Evolutionary conservation across 768 basidiomycete species (phyloP).

Genomic region (Auricularia heimuer): DNA sequence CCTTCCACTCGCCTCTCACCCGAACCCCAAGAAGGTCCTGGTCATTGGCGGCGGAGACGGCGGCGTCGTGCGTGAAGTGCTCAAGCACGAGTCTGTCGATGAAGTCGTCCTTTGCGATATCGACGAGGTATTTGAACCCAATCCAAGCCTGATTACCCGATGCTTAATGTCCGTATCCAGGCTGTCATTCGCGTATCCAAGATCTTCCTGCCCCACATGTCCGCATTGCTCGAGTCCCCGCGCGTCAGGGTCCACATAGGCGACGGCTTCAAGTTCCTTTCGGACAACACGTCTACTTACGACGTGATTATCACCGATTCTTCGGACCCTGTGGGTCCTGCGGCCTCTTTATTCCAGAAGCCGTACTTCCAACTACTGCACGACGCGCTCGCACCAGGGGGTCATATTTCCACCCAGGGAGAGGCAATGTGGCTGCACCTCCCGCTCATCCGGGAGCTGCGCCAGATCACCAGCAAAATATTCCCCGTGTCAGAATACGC

Average conservation of each 20-base stretch:
- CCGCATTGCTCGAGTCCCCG: conserved; percentile 64
- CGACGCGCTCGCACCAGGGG: conserved; percentile 80
- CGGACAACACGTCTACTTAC: conserved; percentile 76
- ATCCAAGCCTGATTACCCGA: background rate
- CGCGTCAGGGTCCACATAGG: conserved; percentile 81
- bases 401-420: conserved; percentile 90
- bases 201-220: conserved; percentile 90
- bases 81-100: conserved; percentile 88
- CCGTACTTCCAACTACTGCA: conserved; percentile 94
- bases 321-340: conserved; percentile 95
- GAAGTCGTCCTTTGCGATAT: conserved; percentile 95
- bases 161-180: conserved; percentile 26
- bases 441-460: conserved; percentile 69
- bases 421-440: conserved; percentile 96
- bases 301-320: conserved; percentile 99
- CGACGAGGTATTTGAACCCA: conserved; percentile 56
- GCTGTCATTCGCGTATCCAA: conserved; percentile 95
- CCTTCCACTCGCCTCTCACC: conserved; percentile 91
- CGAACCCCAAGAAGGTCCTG: conserved; percentile 89
- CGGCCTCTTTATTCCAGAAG: conserved; percentile 88
- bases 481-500: conserved; percentile 86
- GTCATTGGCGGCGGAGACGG: conserved; percentile 99
- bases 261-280: conserved; percentile 95
- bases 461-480: conserved; percentile 53
- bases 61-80: conserved; percentile 92